Evolutionary conservation across 2,329 filamentous ascomycete species (phyloP).

Genomic region (Sclerotinia glacialis): DNA sequence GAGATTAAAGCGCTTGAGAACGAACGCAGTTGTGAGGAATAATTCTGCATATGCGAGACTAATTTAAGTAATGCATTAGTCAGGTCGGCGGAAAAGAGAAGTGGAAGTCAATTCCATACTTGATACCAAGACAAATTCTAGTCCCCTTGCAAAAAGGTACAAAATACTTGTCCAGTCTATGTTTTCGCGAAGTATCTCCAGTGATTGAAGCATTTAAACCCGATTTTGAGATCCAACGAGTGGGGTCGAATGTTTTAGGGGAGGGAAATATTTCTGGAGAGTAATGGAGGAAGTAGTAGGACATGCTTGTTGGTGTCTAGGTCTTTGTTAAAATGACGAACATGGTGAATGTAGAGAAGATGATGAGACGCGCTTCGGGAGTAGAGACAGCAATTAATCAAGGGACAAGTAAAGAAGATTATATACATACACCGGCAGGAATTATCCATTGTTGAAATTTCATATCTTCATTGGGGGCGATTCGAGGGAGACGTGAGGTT

Average conservation of each 20-base stretch:
- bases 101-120: neutral
- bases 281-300: constrained; percentile 14
- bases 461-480: constrained; percentile 32
- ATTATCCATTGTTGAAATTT: constrained; percentile 29
- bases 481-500: constrained; percentile 35
- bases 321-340: neutral
- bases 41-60: constrained; percentile 21
- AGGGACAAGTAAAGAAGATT: neutral
- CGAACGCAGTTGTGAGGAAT: constrained; percentile 10
- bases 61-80: neutral
- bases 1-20: constrained; percentile 11
- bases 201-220: neutral
- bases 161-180: constrained; percentile 13
- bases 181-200: neutral
- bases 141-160: constrained; percentile 14
- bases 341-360: neutral
- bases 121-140: constrained; percentile 11
- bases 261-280: constrained; percentile 11
- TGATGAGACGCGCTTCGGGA: no score
- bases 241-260: constrained; percentile 12
- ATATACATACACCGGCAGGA: constrained; percentile 31
- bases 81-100: neutral
- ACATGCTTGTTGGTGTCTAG: constrained; percentile 21
- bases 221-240: constrained; percentile 7
- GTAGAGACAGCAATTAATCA: neutral